Evolutionary conservation across 495 filamentous ascomycete species (phyloP), one percentile per base, ranked within the genome.

Genomic region (Podospora conica): DNA sequence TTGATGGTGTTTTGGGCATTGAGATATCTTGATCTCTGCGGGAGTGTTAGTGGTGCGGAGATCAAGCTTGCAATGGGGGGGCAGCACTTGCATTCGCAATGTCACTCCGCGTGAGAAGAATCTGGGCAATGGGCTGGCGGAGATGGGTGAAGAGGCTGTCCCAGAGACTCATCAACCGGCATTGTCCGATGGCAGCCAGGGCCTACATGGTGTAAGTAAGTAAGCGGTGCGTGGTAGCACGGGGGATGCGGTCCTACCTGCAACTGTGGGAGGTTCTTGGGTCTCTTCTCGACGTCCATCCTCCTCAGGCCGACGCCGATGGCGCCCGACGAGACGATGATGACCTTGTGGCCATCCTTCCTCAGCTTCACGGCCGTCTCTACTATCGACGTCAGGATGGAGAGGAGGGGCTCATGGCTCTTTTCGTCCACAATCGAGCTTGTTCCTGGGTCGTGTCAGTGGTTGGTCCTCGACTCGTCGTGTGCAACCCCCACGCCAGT

Each of bases 401-500:
- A 96, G 22, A 98, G 83, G 29, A 97, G 86, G n/a, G 96, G 96
- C 68, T 96, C 90, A 78, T 98, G 95, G n/a, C 90, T 96, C 70
- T 88, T 91, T 74, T 98, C 95, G 76, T 97, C 90, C 60, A 98
- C 95, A 69, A 98, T 97, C 15, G 95, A 98, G 78, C 92, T 97
- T 24, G 95, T 97, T 68, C 95, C 95, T 98, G 65, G 15, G 60
- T 15, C 8, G 1, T 54, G 63, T 66, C 33, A 69, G 63, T 9
- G 10, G 12, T 12, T 18, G 18, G 15, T 58, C 40, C 55, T 10
- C n/a, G n/a, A n/a, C n/a, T n/a, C n/a, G n/a, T n/a, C 53, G 20
- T 22, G 54, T 55, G 40, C 22, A 11, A 31, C 40, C 61, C 48
- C 61, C 24, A 23, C 22, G 61, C 10, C n/a, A 23, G 22, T 20